Evolutionary conservation across 768 basidiomycete genomes (phyloP).

Genomic region (Rhizopogon vesiculosus): DNA sequence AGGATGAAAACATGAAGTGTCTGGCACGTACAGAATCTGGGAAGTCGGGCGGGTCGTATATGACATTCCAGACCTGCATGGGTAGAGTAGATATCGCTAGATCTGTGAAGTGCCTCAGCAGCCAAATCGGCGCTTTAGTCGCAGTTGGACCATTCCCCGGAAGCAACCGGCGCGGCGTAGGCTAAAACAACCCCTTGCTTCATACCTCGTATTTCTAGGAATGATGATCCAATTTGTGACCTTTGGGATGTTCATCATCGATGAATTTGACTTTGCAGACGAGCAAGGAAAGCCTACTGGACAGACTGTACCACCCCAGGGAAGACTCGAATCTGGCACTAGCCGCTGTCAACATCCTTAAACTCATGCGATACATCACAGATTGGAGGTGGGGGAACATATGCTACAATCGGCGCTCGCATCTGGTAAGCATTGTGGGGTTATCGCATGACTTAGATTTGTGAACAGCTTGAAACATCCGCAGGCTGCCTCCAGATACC

Average conservation of each 20-base stretch:
- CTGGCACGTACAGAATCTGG: slow-evolving; percentile 30
- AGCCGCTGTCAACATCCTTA: slow-evolving; percentile 1
- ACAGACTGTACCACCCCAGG: slow-evolving; percentile 45
- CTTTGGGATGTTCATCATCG: slow-evolving; percentile 91
- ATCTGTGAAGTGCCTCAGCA: slow-evolving; percentile 1
- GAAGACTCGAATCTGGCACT: slow-evolving; percentile 17
- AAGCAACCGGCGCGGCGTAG: background rate
- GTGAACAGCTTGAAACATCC: background rate
- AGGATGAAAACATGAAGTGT: slow-evolving; percentile 1
- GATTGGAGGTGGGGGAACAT: slow-evolving; percentile 90
- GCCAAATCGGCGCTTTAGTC: background rate
- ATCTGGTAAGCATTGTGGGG: slow-evolving; percentile 51
- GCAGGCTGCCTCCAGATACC: slow-evolving; percentile 58
- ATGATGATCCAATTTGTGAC: slow-evolving; percentile 43
- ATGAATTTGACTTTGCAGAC: slow-evolving; percentile 65
- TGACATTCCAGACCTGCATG: slow-evolving; percentile 41
- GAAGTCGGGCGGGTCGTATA: slow-evolving; percentile 30
- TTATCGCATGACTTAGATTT: background rate
- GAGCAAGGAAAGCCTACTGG: slow-evolving; percentile 49
- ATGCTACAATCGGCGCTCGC: slow-evolving; percentile 74
- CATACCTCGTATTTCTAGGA: background rate
- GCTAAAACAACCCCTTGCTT: slow-evolving; percentile 7
- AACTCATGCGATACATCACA: slow-evolving; percentile 21
- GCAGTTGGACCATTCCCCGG: background rate
- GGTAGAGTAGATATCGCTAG: slow-evolving; percentile 4